Evolutionary conservation across 2,329 filamentous ascomycete genomes (phyloP).

Genomic region (Claviceps sorghi): DNA sequence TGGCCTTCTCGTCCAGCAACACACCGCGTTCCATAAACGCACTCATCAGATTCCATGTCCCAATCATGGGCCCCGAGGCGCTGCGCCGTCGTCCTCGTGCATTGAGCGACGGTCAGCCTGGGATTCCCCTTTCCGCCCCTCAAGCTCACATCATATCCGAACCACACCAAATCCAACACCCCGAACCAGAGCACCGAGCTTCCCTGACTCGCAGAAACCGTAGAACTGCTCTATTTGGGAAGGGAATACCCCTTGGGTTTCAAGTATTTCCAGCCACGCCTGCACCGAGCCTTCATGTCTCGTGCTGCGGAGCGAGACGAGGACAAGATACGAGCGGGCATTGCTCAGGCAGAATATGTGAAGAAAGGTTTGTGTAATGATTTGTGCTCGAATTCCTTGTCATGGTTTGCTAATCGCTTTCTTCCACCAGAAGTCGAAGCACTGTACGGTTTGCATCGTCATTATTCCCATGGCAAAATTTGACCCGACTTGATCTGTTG

Average conservation of each 20-base stretch:
- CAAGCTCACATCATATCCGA: too few relatives aligned
- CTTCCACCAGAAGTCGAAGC: slow-evolving; percentile 63
- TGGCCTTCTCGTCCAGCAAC: not conserved
- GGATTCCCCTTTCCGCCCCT: too few relatives aligned
- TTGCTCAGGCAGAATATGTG: slow-evolving; percentile 70
- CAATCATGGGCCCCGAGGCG: too few relatives aligned
- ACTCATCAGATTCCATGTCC: too few relatives aligned
- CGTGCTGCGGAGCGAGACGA: slow-evolving; percentile 59
- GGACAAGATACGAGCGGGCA: slow-evolving; percentile 58
- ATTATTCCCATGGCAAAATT: not conserved
- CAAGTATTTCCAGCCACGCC: slow-evolving; percentile 61
- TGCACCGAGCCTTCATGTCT: slow-evolving; percentile 74
- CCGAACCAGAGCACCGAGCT: not conserved
- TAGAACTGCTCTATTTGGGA: slow-evolving; percentile 74
- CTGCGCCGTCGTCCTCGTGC: too few relatives aligned
- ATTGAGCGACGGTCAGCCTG: too few relatives aligned
- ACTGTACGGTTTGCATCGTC: slow-evolving; percentile 45
- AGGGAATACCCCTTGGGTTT: slow-evolving; percentile 76
- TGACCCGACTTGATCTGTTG: not conserved
- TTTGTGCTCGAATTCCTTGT: not conserved
- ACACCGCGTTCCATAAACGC: not conserved
- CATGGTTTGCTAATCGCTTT: not conserved
- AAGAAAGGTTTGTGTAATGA: slow-evolving; percentile 56
- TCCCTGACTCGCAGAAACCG: not conserved
- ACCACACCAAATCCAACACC: not conserved